Base-by-base conservation (phyloP, 208 protist species). In the Wallacemonas rigidus region DNA sequence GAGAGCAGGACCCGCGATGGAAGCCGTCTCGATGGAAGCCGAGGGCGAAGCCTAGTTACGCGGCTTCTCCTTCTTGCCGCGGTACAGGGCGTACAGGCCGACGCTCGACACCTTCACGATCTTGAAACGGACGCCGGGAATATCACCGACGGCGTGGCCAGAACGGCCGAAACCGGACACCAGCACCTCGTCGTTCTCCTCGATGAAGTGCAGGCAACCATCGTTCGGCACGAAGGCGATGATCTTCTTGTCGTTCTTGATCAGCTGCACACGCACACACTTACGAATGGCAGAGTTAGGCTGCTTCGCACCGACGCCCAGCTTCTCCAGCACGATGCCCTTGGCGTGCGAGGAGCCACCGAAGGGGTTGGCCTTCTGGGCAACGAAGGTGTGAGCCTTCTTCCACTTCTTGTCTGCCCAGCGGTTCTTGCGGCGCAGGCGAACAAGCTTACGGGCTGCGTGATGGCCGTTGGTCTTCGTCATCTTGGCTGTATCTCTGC, bases 231-330 rank as follows among this genome's bases (percentile, higher is more conserved):
- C 99, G 95, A 99, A 99, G 69, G 98, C 98, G 67, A 99, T 97
- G 85, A 99, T 99, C 84, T 99, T 99, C 97, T 99, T 99, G 80
- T 98, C 98, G 96, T 99, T 99, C 97, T 99, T 99, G 91, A 99
- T 99, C 54, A 99, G 97, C 94, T 99, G 98, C 69, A 99, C 99
- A 89, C 99, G 98, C 57, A 99, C 98, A 88, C 98, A 99, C 92
- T 99, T 99, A 95, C 99, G 98, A 83, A 99, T 99, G 69, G 99
- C 99, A 80, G 99, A 99, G 98, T 99, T 99, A 79, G 99, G 99
- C 97, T 99, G 99, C 89, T 99, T 99, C 62, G 99, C 96, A 83
- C 99, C 99, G 85, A 99, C 98, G 84, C 99, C 99, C 76, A 99
- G 95, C 94, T 99, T 99, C 93, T 99, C 98, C 69, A 99, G 79